Evolutionary conservation across 129 eudicot genomes (phyloP).

Genomic region (Rutidosis leptorrhynchoides): DNA sequence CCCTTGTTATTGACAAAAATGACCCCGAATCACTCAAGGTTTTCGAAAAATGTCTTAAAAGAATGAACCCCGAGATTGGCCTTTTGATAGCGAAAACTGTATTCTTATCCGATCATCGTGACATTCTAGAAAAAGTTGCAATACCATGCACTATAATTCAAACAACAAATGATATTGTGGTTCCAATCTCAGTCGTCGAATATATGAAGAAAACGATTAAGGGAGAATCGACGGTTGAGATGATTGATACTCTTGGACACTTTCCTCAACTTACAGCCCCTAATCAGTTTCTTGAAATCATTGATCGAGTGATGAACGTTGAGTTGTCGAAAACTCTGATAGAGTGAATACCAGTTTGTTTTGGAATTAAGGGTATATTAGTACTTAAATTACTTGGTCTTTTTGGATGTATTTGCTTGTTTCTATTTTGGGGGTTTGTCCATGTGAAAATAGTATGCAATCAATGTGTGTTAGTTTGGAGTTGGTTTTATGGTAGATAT

Average conservation of each 20-base stretch:
- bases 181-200: slow-evolving; percentile 56
- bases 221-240: slow-evolving; percentile 52
- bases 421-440: slow-evolving; percentile 18
- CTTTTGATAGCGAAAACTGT: slow-evolving; percentile 58
- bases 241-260: slow-evolving; percentile 72
- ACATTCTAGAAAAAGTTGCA: slow-evolving; percentile 57
- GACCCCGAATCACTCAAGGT: slow-evolving; percentile 40
- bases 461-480: slow-evolving; percentile 23
- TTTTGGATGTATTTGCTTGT: slow-evolving; percentile 3
- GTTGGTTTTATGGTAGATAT: slow-evolving; percentile 29
- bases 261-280: slow-evolving; percentile 83
- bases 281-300: slow-evolving; percentile 50
- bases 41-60: slow-evolving; percentile 40
- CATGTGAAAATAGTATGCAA: slow-evolving; percentile 23
- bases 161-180: slow-evolving; percentile 56
- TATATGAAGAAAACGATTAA: slow-evolving; percentile 59
- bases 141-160: slow-evolving; percentile 72
- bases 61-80: slow-evolving; percentile 61
- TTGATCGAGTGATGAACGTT: slow-evolving; percentile 42
- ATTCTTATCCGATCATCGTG: slow-evolving; percentile 57
- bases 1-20: slow-evolving; percentile 50
- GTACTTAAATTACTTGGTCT: background rate
- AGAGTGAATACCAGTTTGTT: slow-evolving; percentile 22
- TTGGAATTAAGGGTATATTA: slow-evolving; percentile 18
- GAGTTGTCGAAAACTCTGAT: slow-evolving; percentile 41